Evolutionary conservation across 2,329 filamentous ascomycete species (phyloP), one percentile per base, ranked within the genome.

Genomic region (Cladophialophora carrionii): DNA sequence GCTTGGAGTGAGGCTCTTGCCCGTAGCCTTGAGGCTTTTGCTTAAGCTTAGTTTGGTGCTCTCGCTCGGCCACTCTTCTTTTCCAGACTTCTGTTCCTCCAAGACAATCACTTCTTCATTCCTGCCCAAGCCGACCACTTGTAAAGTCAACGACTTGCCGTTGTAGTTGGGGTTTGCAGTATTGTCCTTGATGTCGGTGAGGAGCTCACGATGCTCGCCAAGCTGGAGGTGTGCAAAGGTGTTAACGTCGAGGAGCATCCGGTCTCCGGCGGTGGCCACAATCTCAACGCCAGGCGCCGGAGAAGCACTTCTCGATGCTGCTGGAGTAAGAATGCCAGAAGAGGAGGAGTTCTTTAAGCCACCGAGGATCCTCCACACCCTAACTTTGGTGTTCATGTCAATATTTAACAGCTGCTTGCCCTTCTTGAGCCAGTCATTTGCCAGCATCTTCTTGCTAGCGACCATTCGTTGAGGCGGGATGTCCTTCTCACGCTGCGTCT

Each of bases 61-160:
- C 43, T 70, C 62, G 34, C 62, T 65, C 24, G 66, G 62, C 66
- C 68, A 68, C 46, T 68, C 64, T 10, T 67, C 62, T 52, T 68
- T 66, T 24, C 64, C 59, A 26, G 63, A 32, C 54, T 89, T 81
- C 67, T 88, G 83, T 75, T 96, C 92, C 74, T 98, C 94, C 4
- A 98, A 80, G n/a, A 96, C 87, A 57, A 97, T 83, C 3, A 88
- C 86, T 73, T 91, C 86, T 72, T 91, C 87, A 67, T 91, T 88
- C 34, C 87, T 85, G n/a, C 83, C 85, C 24, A 97, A 81, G 1
- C 88, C 88, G 57, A 87, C 84, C 61, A 87, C 79, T 49, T 85
- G 84, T 55, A 97, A 78, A 1, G 85, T 87, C 65, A 86, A 82
- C 43, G 56, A 46, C 24, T 79, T 84, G 14, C 92, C 92, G 70